Base-by-base conservation (phyloP, 2,329 filamentous ascomycete genomes). In the Stagonosporopsis cucurbitacearum region DNA sequence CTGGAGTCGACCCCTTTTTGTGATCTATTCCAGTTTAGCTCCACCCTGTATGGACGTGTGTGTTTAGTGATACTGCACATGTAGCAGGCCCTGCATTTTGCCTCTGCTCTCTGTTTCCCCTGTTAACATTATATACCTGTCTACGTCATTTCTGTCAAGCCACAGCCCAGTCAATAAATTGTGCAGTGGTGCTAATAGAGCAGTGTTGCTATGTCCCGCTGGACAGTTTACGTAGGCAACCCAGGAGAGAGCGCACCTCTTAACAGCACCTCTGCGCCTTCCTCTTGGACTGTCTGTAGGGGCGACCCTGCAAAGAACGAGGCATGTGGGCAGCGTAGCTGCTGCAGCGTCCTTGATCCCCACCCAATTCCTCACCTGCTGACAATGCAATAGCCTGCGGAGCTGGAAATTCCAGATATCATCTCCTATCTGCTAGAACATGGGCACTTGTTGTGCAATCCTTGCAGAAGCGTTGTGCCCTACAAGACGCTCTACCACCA, bases 1-100 rank as follows among this genome's bases (percentile, higher is more conserved):
- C 39, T 44, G 32, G 33, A 51, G 41, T 45, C 32, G 20, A 45
- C 49, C 49, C 32, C 49, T 45, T 51, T 51, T 44, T 2, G 9
- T 42, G 20, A 12, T 37, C 32, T 37, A 28, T 26, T 37, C 22
- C n/a, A 13, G 43, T 36, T 11, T 46, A 46, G 43, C 43, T 46
- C 17, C 17, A n/a, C 30, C 43, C 43, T 46, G 43, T 20, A 46
- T n/a, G 30, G 20, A 23, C 43, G 20, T 46, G 43, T n/a, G 6
- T 46, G 43, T 11, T 46, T 28, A 17, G 15, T 9, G 4, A 46
- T 20, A 36, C 19, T 23, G 30, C 43, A 46, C 19, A 11, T 36
- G 6, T 46, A 46, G 30, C 43, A 46, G 30, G 3, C 6, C 15
- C 11, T 46, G 20, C 43, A 23, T 46, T 23, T 35, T 35, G 13